A percentile compares a stretch with the other conserved stretches of the same genome.
Evolutionary conservation across 1,139 yeast species (phyloP).

Genomic region (Blastobotrys niveus): DNA sequence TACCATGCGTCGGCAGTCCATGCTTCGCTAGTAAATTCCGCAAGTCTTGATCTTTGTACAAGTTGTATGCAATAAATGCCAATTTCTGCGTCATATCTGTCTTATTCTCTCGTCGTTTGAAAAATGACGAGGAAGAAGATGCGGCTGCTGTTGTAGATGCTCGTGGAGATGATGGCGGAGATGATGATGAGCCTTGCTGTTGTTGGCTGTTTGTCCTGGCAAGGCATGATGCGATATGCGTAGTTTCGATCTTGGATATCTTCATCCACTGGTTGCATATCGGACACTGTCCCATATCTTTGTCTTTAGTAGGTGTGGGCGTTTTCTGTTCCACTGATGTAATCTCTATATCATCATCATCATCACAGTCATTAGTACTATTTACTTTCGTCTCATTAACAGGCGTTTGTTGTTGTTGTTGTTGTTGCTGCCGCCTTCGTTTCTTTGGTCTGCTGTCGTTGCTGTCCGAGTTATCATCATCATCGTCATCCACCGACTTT

Average conservation of each 20-base stretch:
- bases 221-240: slow-evolving; percentile 65
- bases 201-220: slow-evolving; percentile 5
- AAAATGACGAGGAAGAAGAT: slow-evolving; percentile 1
- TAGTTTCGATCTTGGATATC: slow-evolving; percentile 50
- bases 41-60: slow-evolving; percentile 44
- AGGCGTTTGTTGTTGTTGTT: not conserved
- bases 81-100: slow-evolving; percentile 14
- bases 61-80: slow-evolving; percentile 14
- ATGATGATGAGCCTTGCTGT: slow-evolving; percentile 1
- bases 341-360: slow-evolving; percentile 12
- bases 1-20: slow-evolving; percentile 58
- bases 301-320: slow-evolving; percentile 6
- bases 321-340: slow-evolving; percentile 12
- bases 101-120: slow-evolving; percentile 13
- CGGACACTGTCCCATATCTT: slow-evolving; percentile 47
- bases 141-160: not conserved
- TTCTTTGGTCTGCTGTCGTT: not conserved
- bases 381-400: not conserved
- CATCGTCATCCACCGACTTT: not conserved
- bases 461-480: slow-evolving; percentile 2
- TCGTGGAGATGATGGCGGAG: slow-evolving; percentile 1
- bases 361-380: not conserved
- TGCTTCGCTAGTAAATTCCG: slow-evolving; percentile 53
- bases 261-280: slow-evolving; percentile 57
- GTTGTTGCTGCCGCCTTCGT: not conserved